Evolutionary conservation across 257 asterid species (phyloP), one percentile per base, ranked within the genome.

Genomic region (Rauvolfia tetraphylla): DNA sequence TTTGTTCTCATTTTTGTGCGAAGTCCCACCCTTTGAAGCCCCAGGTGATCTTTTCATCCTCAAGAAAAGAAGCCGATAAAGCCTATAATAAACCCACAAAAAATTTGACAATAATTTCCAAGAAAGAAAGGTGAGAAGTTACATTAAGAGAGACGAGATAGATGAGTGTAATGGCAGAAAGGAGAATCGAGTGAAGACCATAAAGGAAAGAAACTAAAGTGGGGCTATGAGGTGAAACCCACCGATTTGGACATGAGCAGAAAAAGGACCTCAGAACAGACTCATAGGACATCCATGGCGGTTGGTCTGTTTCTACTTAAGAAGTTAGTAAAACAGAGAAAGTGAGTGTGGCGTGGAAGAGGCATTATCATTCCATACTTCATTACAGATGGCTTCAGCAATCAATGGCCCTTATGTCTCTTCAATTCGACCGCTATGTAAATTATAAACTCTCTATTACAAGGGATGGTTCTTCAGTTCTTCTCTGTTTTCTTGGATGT

Each of bases 41-140:
- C 68, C 34, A 20, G 79, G 79, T 75, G 75, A 75, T 75, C 49
- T 78, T 66, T 77, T 79, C 83, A 82, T 82, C 34, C 48, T 57
- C 65, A 17, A 27, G 33, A 51, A 70, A 68, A 18, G 13, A 11
- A 65, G 15, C 11, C 23, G 44, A 13, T 15, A 41, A 7, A 58
- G 69, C 77, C 69, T 67, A 73, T 2, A 73, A 46, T 3, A n/a
- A 71, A 27, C 29, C 18, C 38, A 72, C 25, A 23, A 38, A 71
- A 49, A 27, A n/a, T 3, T 27, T 57, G 68, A 48, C 38, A 69
- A 81, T 22, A 31, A 31, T n/a, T 25, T 36, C 22, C 20, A 11
- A 58, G 15, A 41, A 23, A 31, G 58, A 78, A 79, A 75, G 77
- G 63, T 73, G 66, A 7, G 72, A 15, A 33, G 73, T 75, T 13